Base-by-base conservation (phyloP, 140 eudicot genomes). In the Stevia rebaudiana region DNA sequence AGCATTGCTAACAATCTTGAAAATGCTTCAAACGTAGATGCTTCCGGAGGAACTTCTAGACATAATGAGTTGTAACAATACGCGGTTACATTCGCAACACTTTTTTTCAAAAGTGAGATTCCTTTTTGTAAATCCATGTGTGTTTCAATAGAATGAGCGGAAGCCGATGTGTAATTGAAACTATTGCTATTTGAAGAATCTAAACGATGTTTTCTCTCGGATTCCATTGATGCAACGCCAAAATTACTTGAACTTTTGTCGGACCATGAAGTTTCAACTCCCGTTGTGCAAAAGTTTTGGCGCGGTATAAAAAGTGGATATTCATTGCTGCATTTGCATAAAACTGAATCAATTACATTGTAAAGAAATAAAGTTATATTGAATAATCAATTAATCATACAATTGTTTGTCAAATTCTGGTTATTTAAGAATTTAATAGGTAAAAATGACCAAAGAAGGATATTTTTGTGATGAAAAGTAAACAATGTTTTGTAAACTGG, bases 61-160 rank as follows among this genome's bases (percentile, higher is more conserved):
- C 82, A 78, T 33, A 94, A 73, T 9, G 97, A 83, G 75, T 86
- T 85, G 73, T 88, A 83, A 72, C 97, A 94, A 75, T 88, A 94
- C 2, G 97, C 97, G 1, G 99, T 94, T 51, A 88, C 74, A 70
- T 87, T 85, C 30, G 99, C 97, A 46, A 94, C 99, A 72, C 97
- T 94, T 70, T 94, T 94, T 81, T 88, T 94, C 18, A 94, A 82
- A 71, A 94, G 99, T 53, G 97, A 82, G 44, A 94, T 94, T 60
- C 99, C 99, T 78, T 85, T 94, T 78, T 94, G 99, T 78, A 94
- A 74, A 75, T 94, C 97, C 83, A 83, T 78, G 86, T 94, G 99
- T 23, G 82, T 70, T 63, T 94, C 95, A 4, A 81, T 57, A 10
- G 97, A 83, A 61, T 94, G 99, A 37, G 95, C 82, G 4, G 97